Evolutionary conservation across 768 basidiomycete genomes (phyloP), one percentile per base, ranked within the genome.

Genomic region (Hygrophorus pudorinus): DNA sequence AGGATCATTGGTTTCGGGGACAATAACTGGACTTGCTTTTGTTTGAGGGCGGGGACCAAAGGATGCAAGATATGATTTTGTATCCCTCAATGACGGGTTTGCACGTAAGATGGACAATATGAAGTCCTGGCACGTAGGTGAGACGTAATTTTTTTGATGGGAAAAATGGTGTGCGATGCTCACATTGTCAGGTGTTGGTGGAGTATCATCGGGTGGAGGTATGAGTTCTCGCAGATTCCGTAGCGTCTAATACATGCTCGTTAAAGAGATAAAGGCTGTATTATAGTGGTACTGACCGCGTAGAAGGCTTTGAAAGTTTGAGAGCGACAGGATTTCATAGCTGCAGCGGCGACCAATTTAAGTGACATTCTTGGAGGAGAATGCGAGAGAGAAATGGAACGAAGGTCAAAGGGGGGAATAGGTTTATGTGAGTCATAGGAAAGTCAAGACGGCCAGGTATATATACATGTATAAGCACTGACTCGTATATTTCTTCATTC

Each of bases 51-150:
- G 77, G 14, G 79, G 76, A 5, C 86, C 86, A 60, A 99, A 98
- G n/a, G 82, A 88, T 21, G 81, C 85, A 8, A 96, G 74, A 61
- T 96, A 99, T 1, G 83, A 84, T 42, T 81, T 81, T 21, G 92
- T 84, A 59, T 99, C 96, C 51, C 96, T 73, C 42, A 83, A 62
- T 1, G 94, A 97, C 10, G 96, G 94, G 48, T 87, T 90, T 21
- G 96, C 84, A 43, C 85, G 82, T 41, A 99, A 72, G 55, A 99
- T 86, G 27, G 93, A 96, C 45, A 98, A 66, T 56, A 99, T 92
- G 56, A 99, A 93, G 60, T 98, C 96, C 91, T 98, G 59, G 27
- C 9, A 16, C 10, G 6, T 24, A 8, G 13, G 35, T 44, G 8
- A 27, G 12, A 48, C 24, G 6, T 16, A 18, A 31, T 2, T 24